phyloP scores from a whole-genome alignment of 495 filamentous ascomycete species.

The Ascobolus immersus region DNA sequence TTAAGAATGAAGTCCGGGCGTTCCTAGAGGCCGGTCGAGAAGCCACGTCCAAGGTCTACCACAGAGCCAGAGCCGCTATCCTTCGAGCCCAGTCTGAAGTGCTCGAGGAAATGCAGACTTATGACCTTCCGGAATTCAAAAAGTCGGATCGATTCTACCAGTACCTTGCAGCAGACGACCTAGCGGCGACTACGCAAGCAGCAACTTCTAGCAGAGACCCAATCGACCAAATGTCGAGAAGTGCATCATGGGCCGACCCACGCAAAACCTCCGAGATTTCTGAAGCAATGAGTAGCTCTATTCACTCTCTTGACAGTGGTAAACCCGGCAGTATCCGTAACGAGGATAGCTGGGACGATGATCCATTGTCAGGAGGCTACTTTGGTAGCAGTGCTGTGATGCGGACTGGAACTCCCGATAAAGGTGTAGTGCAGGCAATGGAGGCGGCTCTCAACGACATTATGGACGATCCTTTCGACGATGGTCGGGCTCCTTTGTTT shows the following conservation, averaged over 20 bases:
- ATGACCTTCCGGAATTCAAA: conserved; percentile 63
- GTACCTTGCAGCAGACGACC: conserved; percentile 71
- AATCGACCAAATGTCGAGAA: conserved; percentile 6
- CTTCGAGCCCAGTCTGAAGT: conserved; percentile 58
- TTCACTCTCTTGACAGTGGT: conserved; percentile 24
- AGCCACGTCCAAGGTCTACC: conserved; percentile 59
- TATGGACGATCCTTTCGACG: no score
- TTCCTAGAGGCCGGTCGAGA: conserved; percentile 54
- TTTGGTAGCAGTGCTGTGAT: conserved; percentile 9
- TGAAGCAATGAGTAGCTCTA: conserved; percentile 18
- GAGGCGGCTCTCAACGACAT: conserved; percentile 87
- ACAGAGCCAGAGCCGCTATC: conserved; percentile 55
- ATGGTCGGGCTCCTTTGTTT: no score
- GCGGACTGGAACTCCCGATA: conserved; percentile 8
- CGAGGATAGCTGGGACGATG: conserved; percentile 28
- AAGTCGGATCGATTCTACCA: conserved; percentile 87
- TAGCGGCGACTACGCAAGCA: conserved; percentile 9
- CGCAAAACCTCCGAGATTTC: conserved; percentile 2
- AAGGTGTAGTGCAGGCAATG: conserved; percentile 58
- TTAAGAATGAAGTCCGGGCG: conserved; percentile 38
- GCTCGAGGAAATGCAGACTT: conserved; percentile 55
- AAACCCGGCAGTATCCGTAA: conserved; percentile 24
- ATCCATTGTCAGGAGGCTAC: conserved; percentile 20
- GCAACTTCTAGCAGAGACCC: background rate
- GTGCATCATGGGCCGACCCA: conserved; percentile 10